Base-by-base conservation (phyloP, 2,329 filamentous ascomycete species). In the Neurospora sp. region DNA sequence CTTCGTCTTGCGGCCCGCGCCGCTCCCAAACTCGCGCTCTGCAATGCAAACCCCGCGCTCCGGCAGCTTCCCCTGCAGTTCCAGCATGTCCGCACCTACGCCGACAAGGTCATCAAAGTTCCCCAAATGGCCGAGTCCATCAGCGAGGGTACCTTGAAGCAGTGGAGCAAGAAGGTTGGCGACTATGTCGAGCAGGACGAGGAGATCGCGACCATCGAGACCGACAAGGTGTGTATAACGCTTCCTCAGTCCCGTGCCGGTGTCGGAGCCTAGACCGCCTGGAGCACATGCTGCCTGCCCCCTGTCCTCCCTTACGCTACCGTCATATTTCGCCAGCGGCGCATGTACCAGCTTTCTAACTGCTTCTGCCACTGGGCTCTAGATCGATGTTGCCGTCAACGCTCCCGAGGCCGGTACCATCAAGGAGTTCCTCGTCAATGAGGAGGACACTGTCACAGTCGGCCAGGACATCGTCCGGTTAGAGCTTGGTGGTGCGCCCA, bases 51-150 rank as follows among this genome's bases (percentile, higher is more conserved):
- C 67, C 67, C 73, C 33, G 71, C 74, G n/a, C 70, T 76, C 57
- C 74, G 74, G 15, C 73, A 76, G 77, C 81, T 87, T 68, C 84
- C 85, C 10, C 73, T 82, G 40, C 82, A 87, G 77, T 83, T 87
- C 78, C 79, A 82, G 77, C 87, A 88, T 77, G 83, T 87, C 68
- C 86, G 88, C 74, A 85, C 77, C 74, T 90, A 90, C 78, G 94
- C 94, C 79, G 93, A 97, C 78, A 90, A 88, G 75, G 83, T 95
- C 73, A 89, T 99, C 81, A 95, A 98, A 83, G 96, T 98, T 75
- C 96, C 96, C 40, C 88, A 96, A 79, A 98, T 99, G 96, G 96
- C 96, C 73, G 96, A 99, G 82, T 98, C 96, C 67, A 98, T 99
- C 80, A 96, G 93, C 65, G 96, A 99, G 82, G 96, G 96, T 72